Conservation (phyloP, 2,329 filamentous ascomycete genomes). For the Xylariaceae sp. region DNA sequence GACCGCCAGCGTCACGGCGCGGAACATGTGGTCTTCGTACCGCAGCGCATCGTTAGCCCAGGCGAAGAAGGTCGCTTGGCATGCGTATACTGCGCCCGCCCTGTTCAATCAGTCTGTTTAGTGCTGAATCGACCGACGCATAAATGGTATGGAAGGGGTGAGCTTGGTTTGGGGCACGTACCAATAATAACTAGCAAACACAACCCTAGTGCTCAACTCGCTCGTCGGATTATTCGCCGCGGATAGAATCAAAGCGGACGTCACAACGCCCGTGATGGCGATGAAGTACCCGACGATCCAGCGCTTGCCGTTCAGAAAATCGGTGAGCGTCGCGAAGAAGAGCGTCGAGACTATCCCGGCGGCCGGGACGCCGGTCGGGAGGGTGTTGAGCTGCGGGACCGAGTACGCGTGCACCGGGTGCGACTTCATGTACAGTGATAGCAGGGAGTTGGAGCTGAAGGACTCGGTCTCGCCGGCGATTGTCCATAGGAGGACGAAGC, state of each 20-base stretch:
- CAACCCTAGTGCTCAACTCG: slow-evolving; percentile 44
- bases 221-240: slow-evolving; percentile 42
- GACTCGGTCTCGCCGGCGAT: slow-evolving; percentile 71
- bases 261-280: slow-evolving; percentile 60
- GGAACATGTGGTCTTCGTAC: slow-evolving; percentile 59
- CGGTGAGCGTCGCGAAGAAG: slow-evolving; percentile 68
- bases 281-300: slow-evolving; percentile 68
- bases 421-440: slow-evolving; percentile 49
- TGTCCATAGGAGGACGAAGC: slow-evolving; percentile 65
- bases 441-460: slow-evolving; percentile 62
- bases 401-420: slow-evolving; percentile 44
- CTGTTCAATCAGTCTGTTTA: too few species aligned
- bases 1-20: slow-evolving; percentile 65
- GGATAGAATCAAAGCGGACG: slow-evolving; percentile 60
- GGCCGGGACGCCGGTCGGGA: slow-evolving; percentile 55
- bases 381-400: slow-evolving; percentile 53
- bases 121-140: too few species aligned
- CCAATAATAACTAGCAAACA: slow-evolving; percentile 67
- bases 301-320: slow-evolving; percentile 60
- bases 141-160: too few species aligned
- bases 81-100: slow-evolving; percentile 68
- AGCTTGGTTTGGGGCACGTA: too few species aligned
- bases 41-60: slow-evolving; percentile 72
- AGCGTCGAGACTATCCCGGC: slow-evolving; percentile 60
- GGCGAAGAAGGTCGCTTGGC: slow-evolving; percentile 72